Base-by-base conservation (phyloP, 495 filamentous ascomycete species). In the Articulospora tetracladia region DNA sequence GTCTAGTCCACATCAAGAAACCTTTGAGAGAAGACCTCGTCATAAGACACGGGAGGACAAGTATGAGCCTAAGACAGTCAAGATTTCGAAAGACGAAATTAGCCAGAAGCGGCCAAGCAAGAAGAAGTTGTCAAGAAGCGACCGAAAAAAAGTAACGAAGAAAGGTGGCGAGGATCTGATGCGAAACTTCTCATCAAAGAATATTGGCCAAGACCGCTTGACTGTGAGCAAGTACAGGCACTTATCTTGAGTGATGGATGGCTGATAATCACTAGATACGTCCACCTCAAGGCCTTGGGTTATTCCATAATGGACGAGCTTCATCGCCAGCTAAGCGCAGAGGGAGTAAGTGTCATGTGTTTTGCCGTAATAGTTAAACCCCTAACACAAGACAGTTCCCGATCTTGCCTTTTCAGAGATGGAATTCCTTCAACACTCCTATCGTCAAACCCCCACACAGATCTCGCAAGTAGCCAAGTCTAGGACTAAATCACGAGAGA, bases 251-350 rank as follows among this genome's bases (percentile, higher is more conserved):
- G 57, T n/a, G 52, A 56, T 20, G 28, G 50, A 60, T 72, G 57
- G 73, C 69, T 53, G 53, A 55, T 57, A 67, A 30, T n/a, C 17
- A 55, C 23, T 25, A 91, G 87, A 75, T 87, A 22, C 79, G 76
- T 46, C 83, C 76, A 64, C 71, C 66, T 64, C 71, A 73, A 49
- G 75, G 67, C 39, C 70, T 76, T 66, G 91, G 90, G 0, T 72
- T 94, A 7, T 93, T 93, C 69, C 82, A 79, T 24, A 92, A 86
- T 66, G 88, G 88, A 1, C 83, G 80, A 53, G 75, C 82, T 26
- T 92, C 89, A 12, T 83, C 80, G 46, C 81, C 58, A 27, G 30
- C 19, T 0, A 30, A 39, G 55, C 58, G 53, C 1, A 28, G 53
- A 30, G 57, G 62, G 19, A 30, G 49, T 69, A 55, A 32, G 53